A percentile compares a stretch with the other conserved stretches of the same genome.
These are phyloP conservation scores for Plasmodium malariae DNA, from an alignment of 169 alveolate genomes.

Conservation along the genomic window DNA sequence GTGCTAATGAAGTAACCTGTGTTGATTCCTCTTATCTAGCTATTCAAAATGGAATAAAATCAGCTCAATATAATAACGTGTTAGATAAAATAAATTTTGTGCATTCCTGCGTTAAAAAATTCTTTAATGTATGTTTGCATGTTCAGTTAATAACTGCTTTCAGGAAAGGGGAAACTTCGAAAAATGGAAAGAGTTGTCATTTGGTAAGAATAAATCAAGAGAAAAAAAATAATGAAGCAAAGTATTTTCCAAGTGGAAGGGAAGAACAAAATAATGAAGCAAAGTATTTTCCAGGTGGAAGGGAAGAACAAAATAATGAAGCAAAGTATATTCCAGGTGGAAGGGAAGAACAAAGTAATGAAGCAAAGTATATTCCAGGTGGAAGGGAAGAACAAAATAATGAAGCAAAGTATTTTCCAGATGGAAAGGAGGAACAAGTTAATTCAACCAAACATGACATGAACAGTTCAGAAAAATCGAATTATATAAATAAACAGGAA, in stretches of 20 bases:
- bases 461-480: background rate
- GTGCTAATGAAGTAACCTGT: constrained; percentile 79
- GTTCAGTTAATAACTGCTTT: background rate
- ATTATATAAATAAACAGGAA: background rate
- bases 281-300: no score
- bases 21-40: constrained; percentile 78
- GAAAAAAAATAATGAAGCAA: background rate
- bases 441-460: background rate
- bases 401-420: background rate
- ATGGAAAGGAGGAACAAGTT: background rate
- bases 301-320: background rate
- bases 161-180: background rate
- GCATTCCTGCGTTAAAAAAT: constrained; percentile 50
- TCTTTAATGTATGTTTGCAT: constrained; percentile 46
- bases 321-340: background rate
- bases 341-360: background rate
- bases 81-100: constrained; percentile 64
- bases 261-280: background rate
- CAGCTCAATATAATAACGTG: constrained; percentile 71
- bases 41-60: constrained; percentile 64
- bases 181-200: no score
- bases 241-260: background rate
- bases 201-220: no score
- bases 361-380: background rate
- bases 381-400: background rate